phyloP scores from a whole-genome alignment of 2,329 filamentous ascomycete genomes.

The Scopulariopsis brevicaulis region DNA sequence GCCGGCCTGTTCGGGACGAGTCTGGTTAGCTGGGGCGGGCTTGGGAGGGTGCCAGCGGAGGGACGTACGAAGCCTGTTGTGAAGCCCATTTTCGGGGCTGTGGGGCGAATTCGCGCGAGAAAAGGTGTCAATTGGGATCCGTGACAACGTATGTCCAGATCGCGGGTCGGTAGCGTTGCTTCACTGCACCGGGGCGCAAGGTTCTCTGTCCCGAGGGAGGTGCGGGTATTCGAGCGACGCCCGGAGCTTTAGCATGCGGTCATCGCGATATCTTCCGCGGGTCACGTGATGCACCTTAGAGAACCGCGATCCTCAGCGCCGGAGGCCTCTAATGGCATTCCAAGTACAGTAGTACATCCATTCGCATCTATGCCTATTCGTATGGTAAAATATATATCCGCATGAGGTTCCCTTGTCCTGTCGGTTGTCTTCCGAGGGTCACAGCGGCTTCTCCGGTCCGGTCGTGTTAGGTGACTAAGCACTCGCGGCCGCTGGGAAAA shows the following conservation, averaged over 20 bases:
- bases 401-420: no score
- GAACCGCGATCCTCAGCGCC: not conserved
- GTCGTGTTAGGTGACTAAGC: not conserved
- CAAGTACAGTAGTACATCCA: not conserved
- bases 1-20: slow-evolving; percentile 43
- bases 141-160: not conserved
- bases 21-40: not conserved
- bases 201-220: not conserved
- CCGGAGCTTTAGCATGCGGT: not conserved
- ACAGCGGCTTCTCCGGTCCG: no score
- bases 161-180: not conserved
- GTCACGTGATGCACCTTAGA: not conserved
- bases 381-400: no score
- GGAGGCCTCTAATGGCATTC: not conserved
- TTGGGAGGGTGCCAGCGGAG: not conserved
- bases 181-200: not conserved
- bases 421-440: no score
- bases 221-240: not conserved
- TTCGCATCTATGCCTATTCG: not conserved
- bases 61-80: slow-evolving; percentile 59
- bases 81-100: slow-evolving; percentile 50
- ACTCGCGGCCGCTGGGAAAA: not conserved
- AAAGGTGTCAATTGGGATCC: not conserved
- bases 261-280: not conserved
- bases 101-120: not conserved